phyloP scores from a whole-genome alignment of 352 stramenopile species.

The Discostella stelligera region DNA sequence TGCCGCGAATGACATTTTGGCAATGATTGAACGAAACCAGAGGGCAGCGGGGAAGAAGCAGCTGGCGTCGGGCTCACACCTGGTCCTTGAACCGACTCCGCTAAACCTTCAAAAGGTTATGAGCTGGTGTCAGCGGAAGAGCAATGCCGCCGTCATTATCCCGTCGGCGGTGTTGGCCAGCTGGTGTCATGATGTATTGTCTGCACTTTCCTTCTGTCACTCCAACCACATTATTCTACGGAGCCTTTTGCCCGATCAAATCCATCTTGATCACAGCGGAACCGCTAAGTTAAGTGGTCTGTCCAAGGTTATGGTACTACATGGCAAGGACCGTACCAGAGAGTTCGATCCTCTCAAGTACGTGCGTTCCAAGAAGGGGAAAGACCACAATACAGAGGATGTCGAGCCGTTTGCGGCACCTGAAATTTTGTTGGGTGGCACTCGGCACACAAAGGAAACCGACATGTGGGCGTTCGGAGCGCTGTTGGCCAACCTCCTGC shows the following conservation, averaged over 20 bases:
- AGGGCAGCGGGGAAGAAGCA: slow-evolving; percentile 51
- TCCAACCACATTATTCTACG: slow-evolving; percentile 77
- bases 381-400: slow-evolving; percentile 62
- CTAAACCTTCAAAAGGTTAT: slow-evolving; percentile 77
- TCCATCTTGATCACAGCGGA: slow-evolving; percentile 77
- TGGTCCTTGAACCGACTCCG: slow-evolving; percentile 77
- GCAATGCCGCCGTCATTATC: slow-evolving; percentile 40
- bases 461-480: slow-evolving; percentile 80
- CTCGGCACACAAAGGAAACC: slow-evolving; percentile 73
- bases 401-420: slow-evolving; percentile 71
- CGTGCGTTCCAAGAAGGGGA: slow-evolving; percentile 54
- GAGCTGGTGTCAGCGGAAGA: slow-evolving; percentile 59
- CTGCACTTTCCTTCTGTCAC: slow-evolving; percentile 76
- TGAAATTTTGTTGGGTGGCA: slow-evolving; percentile 75
- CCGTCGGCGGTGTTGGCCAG: slow-evolving; percentile 61
- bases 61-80: slow-evolving; percentile 56
- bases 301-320: slow-evolving; percentile 68
- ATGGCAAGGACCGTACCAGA: slow-evolving; percentile 53
- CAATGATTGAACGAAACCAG: slow-evolving; percentile 76
- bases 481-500: slow-evolving; percentile 72
- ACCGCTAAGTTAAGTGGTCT: slow-evolving; percentile 72
- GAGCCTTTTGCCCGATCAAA: slow-evolving; percentile 71
- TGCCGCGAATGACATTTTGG: slow-evolving; percentile 71
- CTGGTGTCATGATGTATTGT: slow-evolving; percentile 80
- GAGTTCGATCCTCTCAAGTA: slow-evolving; percentile 56